phyloP scores from a whole-genome alignment of 2,329 filamentous ascomycete genomes.

The Monilinia laxa region DNA sequence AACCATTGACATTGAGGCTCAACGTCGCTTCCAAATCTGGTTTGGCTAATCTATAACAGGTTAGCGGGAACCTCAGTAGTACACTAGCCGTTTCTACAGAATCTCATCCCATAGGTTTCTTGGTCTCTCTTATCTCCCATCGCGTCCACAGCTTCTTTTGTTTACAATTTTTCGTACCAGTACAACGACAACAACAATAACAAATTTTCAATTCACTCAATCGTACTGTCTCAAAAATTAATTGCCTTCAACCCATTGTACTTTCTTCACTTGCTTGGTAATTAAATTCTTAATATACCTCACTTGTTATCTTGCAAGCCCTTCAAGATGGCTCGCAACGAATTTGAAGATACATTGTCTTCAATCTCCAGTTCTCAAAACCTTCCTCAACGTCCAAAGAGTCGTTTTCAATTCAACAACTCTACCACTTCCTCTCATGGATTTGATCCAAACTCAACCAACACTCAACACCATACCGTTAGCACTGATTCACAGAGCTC shows the following conservation, averaged over 20 bases:
- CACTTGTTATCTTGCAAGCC: not conserved
- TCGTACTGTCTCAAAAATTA: too few relatives aligned
- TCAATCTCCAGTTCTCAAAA: slow-evolving; percentile 15
- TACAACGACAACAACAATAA: not conserved
- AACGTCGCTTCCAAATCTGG: not conserved
- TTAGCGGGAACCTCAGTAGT: not conserved
- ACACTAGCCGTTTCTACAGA: slow-evolving; percentile 3
- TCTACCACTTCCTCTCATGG: slow-evolving; percentile 14
- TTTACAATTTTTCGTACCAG: slow-evolving; percentile 5
- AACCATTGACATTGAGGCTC: not conserved
- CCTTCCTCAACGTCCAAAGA: slow-evolving; percentile 12
- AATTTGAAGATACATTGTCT: slow-evolving; percentile 15
- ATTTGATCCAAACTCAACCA: slow-evolving; percentile 12
- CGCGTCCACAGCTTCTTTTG: slow-evolving; percentile 3
- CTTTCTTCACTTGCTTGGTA: not conserved
- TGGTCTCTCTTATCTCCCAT: slow-evolving; percentile 2
- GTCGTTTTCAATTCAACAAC: slow-evolving; percentile 6
- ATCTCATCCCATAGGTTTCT: slow-evolving; percentile 4
- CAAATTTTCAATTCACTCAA: not conserved
- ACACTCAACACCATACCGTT: slow-evolving; percentile 17
- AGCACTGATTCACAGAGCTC: slow-evolving; percentile 1
- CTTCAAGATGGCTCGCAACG: slow-evolving; percentile 9
- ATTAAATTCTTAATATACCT: not conserved
- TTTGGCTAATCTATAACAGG: not conserved
- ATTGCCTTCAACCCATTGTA: slow-evolving; percentile 1